Base-by-base conservation (phyloP, 1,284 basidiomycete genomes). In the Marasmius fiardii region DNA sequence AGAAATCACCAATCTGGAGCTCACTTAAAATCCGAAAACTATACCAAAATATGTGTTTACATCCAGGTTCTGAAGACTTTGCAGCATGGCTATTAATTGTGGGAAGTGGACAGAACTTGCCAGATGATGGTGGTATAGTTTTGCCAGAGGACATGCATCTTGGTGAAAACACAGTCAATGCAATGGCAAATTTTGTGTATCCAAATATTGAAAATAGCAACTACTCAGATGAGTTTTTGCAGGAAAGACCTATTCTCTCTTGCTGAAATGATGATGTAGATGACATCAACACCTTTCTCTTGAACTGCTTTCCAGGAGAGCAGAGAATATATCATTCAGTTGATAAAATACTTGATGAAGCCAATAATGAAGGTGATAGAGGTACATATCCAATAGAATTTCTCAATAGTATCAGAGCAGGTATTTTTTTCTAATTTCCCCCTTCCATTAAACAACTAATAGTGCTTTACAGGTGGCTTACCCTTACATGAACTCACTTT, bases 221-320 rank as follows among this genome's bases (percentile, higher is more conserved):
- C n/a, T n/a, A 54, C 51, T 67, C 0, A 56, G 74, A 2, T 67
- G 69, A 1, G 67, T n/a, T n/a, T n/a, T n/a, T n/a, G n/a, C n/a
- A n/a, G n/a, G n/a, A n/a, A n/a, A n/a, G n/a, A n/a, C n/a, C 65
- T 21, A 75, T 78, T 35, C 65, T 77, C 1, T 61, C 71, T 7
- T 61, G 73, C 1, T 59, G 65, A 3, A 77, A 78, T 61, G n/a
- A n/a, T n/a, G n/a, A n/a, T n/a, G n/a, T n/a, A n/a, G n/a, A n/a
- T n/a, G n/a, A n/a, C n/a, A n/a, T 74, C 43, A 78, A 78, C 59
- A 21, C 63, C 0, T 7, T 52, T 4, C 60, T 76, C 3, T 61
- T 79, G 0, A 35, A 60, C 1, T 52, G 49, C 3, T 67, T 74
- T 58, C 41, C 60, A 31, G 75, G 73, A 1, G 64, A 69, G 11